A percentile compares a stretch with the other conserved stretches of the same genome.
These are phyloP conservation scores for Meredithiella fracta DNA, from an alignment of 2,329 filamentous ascomycete genomes.

Conservation along the genomic window DNA sequence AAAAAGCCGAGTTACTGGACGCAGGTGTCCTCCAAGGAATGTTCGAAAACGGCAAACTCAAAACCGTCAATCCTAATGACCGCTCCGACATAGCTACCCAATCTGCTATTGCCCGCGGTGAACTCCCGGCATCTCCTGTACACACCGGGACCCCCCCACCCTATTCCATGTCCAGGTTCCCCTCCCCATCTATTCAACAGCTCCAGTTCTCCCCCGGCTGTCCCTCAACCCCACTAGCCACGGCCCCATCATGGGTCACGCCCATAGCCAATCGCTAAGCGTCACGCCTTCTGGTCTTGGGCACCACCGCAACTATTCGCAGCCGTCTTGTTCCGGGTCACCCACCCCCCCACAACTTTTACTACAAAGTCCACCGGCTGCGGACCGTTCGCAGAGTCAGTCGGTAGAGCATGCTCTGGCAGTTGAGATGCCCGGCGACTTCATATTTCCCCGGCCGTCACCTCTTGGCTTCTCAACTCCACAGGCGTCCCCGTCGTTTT, in stretches of 20 bases:
- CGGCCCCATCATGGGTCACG: background rate
- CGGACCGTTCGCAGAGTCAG: background rate
- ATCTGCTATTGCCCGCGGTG: conserved; percentile 3
- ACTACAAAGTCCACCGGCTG: background rate
- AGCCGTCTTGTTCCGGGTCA: background rate
- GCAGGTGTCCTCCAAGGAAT: conserved; percentile 49
- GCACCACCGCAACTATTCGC: background rate
- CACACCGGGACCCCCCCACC: background rate
- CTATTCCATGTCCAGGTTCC: background rate
- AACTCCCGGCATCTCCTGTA: background rate
- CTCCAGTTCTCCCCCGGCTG: background rate
- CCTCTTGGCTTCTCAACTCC: background rate
- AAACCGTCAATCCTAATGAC: conserved; percentile 40
- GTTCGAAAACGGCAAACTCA: conserved; percentile 47
- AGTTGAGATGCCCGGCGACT: conserved; percentile 5
- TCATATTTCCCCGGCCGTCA: background rate
- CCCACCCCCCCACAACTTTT: background rate
- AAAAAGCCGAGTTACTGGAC: conserved; percentile 57
- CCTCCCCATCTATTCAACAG: background rate
- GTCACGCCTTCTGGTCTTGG: background rate
- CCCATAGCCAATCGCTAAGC: background rate
- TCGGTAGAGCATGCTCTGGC: no score
- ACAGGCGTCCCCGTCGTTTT: background rate
- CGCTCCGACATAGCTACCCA: conserved; percentile 20
- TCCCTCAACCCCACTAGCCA: background rate